These are phyloP conservation scores for Periconia sp. DNA, from an alignment of 2,329 filamentous ascomycete species.

Conservation along the genomic window DNA sequence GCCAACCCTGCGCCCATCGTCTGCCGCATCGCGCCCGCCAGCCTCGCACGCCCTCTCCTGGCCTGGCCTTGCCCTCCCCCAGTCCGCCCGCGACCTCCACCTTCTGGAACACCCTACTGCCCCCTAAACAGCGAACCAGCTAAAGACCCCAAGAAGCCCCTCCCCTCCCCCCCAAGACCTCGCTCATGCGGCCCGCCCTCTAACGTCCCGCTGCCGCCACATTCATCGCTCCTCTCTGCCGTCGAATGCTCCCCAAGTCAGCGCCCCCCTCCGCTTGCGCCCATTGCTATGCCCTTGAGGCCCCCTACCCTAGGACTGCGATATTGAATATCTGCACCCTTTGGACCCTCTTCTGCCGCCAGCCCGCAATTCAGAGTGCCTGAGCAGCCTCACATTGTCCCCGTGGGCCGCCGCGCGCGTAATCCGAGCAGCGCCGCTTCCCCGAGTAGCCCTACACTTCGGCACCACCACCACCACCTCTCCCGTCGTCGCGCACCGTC, in stretches of 20 bases:
- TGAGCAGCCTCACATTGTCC: not conserved
- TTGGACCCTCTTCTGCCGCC: not conserved
- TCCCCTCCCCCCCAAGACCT: not conserved
- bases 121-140: too few species aligned
- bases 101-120: conserved; percentile 10
- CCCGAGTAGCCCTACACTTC: conserved; percentile 8
- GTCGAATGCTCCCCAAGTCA: conserved; percentile 12
- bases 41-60: not conserved
- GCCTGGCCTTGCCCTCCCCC: not conserved
- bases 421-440: conserved; percentile 11
- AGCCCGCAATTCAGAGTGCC: not conserved
- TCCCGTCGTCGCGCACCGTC: conserved; percentile 13
- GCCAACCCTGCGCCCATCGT: not conserved
- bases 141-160: conserved; percentile 5
- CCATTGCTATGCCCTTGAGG: conserved; percentile 18
- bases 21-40: conserved; percentile 3
- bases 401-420: conserved; percentile 2
- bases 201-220: conserved; percentile 4
- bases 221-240: not conserved
- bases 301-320: not conserved
- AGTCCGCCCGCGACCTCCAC: not conserved
- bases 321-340: conserved; percentile 2
- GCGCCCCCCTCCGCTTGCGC: conserved; percentile 6
- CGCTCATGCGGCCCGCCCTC: conserved; percentile 1
- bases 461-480: conserved; percentile 17